Evolutionary conservation across 2,329 filamentous ascomycete genomes (phyloP), one percentile per base, ranked within the genome.

Genomic region (Trichoderma harzianum): DNA sequence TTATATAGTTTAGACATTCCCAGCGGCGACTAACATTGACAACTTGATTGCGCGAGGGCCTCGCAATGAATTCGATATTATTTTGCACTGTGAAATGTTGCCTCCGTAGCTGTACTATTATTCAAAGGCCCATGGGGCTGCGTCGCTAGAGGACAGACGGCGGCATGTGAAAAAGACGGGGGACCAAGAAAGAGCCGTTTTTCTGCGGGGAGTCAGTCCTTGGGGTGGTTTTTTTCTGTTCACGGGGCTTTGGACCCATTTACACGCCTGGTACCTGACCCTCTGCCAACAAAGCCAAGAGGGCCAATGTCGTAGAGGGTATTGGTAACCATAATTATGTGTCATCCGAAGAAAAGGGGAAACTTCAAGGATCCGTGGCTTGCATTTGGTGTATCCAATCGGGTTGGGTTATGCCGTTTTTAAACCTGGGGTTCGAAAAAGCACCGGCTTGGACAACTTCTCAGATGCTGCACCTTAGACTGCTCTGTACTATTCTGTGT

Each of bases 1-100:
- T 95, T 47, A 85, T 89, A 79, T 86, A 68, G 76, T 26, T 68
- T 26, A 10, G 26, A 32, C n/a, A 58, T 21, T 32, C 8, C 32
- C 24, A 51, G 36, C 36, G 36, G 18, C 16, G 26, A 32, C 26
- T 2, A 14, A 3, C 57, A 34, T 7, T 14, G 18, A 14, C 28
- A 51, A 24, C n/a, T 24, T 21, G n/a, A 6, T 21, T 51, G n/a
- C n/a, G n/a, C n/a, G n/a, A 21, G 43, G 10, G 5, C 10, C 24
- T 6, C 7, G n/a, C 4, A 24, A 51, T 12, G 5, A 21, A 51
- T 21, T 51, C 10, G n/a, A 51, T 24, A 14, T 12, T 51, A 8
- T 57, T 28, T 28, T 28, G 53, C 53, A 57, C 53, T 57, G 53
- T 57, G n/a, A 21, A 21, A 24, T 21, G 10, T 51, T 51, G 43